These are phyloP conservation scores for Hortiboletus rubellus DNA, from an alignment of 1,284 basidiomycete species.

Conservation along the genomic window DNA sequence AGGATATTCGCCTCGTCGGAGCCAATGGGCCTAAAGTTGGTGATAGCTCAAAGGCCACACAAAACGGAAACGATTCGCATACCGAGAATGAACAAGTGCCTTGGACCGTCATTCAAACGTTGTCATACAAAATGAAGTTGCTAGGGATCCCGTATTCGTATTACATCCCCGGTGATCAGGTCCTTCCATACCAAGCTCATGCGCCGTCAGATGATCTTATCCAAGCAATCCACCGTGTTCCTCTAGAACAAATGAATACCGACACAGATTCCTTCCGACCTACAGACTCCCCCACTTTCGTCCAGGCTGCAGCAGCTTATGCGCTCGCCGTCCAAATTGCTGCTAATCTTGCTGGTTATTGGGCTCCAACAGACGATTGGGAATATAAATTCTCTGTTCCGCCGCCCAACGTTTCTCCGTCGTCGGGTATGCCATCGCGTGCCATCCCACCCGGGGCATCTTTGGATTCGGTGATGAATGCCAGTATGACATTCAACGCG, in stretches of 20 bases:
- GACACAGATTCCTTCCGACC: conserved; percentile 54
- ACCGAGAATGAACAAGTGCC: conserved; percentile 34
- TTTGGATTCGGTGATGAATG: conserved; percentile 37
- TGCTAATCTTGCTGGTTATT: conserved; percentile 54
- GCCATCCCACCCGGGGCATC: conserved; percentile 12
- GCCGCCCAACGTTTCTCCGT: conserved; percentile 19
- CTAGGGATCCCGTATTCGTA: conserved; percentile 53
- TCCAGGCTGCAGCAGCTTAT: conserved; percentile 57
- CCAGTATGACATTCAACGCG: conserved; percentile 39
- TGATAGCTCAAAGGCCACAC: conserved; percentile 1
- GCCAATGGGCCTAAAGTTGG: neutral
- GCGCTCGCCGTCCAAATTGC: conserved; percentile 69
- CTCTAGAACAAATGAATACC: conserved; percentile 47
- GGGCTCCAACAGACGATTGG: conserved; percentile 73
- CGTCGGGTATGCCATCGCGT: conserved; percentile 15
- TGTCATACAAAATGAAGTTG: conserved; percentile 62
- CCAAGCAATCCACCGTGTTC: conserved; percentile 45
- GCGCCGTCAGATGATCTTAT: conserved; percentile 53
- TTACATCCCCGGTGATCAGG: conserved; percentile 49
- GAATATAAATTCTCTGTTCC: conserved; percentile 51
- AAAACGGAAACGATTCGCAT: conserved; percentile 9
- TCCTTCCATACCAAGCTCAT: conserved; percentile 72
- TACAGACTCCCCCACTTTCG: conserved; percentile 34
- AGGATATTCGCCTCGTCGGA: conserved; percentile 2
- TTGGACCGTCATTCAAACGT: conserved; percentile 59